Evolutionary conservation across 441 rosid species (phyloP), one percentile per base, ranked within the genome.

Genomic region (Francoa sonchifolia): DNA sequence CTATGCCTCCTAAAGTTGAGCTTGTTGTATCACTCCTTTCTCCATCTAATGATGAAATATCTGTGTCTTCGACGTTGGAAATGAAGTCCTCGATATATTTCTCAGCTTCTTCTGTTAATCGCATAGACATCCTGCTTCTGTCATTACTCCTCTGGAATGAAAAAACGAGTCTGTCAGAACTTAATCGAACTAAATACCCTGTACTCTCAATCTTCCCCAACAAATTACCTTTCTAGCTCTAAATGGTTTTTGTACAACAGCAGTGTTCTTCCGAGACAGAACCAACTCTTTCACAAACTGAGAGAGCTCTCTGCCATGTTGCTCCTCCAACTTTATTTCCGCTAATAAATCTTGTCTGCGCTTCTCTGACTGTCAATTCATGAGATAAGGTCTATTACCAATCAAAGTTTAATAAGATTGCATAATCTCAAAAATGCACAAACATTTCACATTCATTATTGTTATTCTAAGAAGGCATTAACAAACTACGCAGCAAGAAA

Each of bases 21-120:
- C 93, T n/a, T n/a, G n/a, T 82, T 5, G 94, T 74, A 46, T 90
- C 98, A 42, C 94, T 85, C 57, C 79, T 69, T 61, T 85, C 96
- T 45, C 93, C 98, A 33, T 90, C 98, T 29, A 90, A 32, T 2
- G 98, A 90, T 28, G 96, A 90, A 32, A 90, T 77, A 63, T 90
- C 98, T 0, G 94, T 82, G 61, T 90, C 96, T 64, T 90, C 96
- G 32, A 90, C 72, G 59, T 72, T 90, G 1, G 76, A 82, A 53
- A 90, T 74, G 72, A 90, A 85, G 47, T 85, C 95, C 56, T 82
- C 89, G 3, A 90, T 67, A 62, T 68, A 85, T 57, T 74, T 80
- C 59, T 82, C 96, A n/a, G 96, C 96, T 55, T 85, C 96, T 30
- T 82, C 89, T n/a, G 81, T 74, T 61, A 90, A 72, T 35, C 76